phyloP scores from a whole-genome alignment of 202 grass and related monocot species.

The Alloteropsis angusta region DNA sequence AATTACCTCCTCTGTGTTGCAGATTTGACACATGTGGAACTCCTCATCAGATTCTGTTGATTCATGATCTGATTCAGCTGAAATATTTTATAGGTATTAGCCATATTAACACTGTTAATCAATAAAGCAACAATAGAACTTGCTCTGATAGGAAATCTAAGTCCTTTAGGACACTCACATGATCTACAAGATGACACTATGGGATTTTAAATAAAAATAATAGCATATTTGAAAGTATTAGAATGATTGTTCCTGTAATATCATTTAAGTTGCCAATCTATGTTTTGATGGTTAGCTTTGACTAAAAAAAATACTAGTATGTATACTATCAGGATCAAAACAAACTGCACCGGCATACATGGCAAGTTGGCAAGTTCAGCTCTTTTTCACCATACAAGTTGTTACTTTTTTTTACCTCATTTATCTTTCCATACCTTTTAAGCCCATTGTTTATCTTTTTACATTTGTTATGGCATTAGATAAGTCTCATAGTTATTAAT shows the following conservation, averaged over 20 bases:
- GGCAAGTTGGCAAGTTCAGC: too few species aligned
- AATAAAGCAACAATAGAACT: constrained; percentile 15
- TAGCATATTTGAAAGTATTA: neutral
- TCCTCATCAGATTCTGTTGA: constrained; percentile 80
- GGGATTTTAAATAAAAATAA: neutral
- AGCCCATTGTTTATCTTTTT: too few species aligned
- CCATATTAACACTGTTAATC: constrained; percentile 3
- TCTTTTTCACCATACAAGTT: too few species aligned
- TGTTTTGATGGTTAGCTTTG: neutral
- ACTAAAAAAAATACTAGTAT: neutral
- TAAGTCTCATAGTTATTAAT: neutral
- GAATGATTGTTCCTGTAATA: neutral
- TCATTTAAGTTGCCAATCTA: neutral
- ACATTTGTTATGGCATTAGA: neutral
- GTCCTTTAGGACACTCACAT: neutral
- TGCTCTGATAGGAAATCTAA: neutral
- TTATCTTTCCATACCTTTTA: neutral
- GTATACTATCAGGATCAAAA: neutral
- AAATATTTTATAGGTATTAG: constrained; percentile 26
- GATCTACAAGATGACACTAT: neutral
- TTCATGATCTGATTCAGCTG: constrained; percentile 62
- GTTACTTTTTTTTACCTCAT: too few species aligned
- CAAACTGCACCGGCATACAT: too few species aligned
- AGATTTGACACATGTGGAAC: constrained; percentile 78
- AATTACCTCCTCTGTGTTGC: constrained; percentile 85